These are phyloP conservation scores for Syncephalastrum monosporum DNA, from an alignment of 371 early-diverging fungal species.

Conservation along the genomic window DNA sequence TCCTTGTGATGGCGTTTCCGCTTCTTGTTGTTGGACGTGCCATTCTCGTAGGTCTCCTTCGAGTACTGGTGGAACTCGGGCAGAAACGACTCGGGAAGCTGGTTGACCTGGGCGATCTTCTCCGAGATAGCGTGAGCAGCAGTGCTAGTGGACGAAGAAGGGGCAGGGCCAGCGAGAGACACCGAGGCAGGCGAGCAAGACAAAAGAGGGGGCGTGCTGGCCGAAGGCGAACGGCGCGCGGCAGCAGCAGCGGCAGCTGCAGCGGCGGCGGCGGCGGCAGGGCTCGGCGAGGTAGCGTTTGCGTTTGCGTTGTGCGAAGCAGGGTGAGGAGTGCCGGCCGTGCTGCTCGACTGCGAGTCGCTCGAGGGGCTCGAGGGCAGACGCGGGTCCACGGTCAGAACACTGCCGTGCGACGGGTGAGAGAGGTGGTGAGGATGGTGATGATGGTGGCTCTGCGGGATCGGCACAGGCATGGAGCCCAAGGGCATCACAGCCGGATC, in stretches of 20 bases:
- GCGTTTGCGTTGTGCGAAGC: no score
- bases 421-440: slow-evolving; percentile 9
- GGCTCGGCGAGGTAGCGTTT: neutral
- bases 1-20: slow-evolving; percentile 20
- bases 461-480: slow-evolving; percentile 9
- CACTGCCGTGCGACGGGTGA: slow-evolving; percentile 7
- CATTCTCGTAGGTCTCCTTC: slow-evolving; percentile 50
- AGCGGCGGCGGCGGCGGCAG: neutral
- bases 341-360: no score
- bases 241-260: neutral
- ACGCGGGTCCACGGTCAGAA: no score
- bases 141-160: neutral
- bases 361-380: no score
- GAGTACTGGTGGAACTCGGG: slow-evolving; percentile 52
- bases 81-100: slow-evolving; percentile 47
- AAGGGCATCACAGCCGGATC: slow-evolving; percentile 12
- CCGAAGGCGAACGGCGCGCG: slow-evolving; percentile 33
- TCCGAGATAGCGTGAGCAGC: slow-evolving; percentile 22
- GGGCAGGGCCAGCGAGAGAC: neutral
- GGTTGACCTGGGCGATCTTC: slow-evolving; percentile 48
- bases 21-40: slow-evolving; percentile 40
- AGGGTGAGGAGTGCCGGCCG: no score
- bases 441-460: slow-evolving; percentile 8
- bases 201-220: slow-evolving; percentile 17
- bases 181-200: slow-evolving; percentile 18